phyloP scores from a whole-genome alignment of 495 filamentous ascomycete species.

The Parathielavia hyrcaniae region DNA sequence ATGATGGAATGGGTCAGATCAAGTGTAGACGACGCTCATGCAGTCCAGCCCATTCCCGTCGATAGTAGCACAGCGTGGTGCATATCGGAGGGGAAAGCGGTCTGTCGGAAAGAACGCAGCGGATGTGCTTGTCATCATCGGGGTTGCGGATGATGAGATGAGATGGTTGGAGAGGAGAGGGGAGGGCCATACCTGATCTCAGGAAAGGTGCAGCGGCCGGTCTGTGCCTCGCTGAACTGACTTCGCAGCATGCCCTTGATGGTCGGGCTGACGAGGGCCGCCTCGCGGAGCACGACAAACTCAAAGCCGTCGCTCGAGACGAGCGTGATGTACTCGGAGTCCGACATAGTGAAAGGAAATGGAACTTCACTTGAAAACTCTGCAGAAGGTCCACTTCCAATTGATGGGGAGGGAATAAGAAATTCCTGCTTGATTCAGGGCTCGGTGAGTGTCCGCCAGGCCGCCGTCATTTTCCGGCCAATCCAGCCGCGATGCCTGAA shows the following conservation, averaged over 20 bases:
- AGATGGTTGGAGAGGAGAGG: not conserved
- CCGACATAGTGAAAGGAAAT: conserved; percentile 14
- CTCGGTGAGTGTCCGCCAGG: not conserved
- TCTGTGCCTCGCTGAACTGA: conserved; percentile 62
- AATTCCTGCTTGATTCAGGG: not conserved
- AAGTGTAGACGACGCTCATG: conserved; percentile 52
- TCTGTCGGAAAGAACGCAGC: conserved; percentile 39
- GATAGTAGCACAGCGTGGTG: not conserved
- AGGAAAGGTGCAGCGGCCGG: conserved; percentile 59
- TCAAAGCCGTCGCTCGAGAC: conserved; percentile 83
- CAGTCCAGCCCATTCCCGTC: conserved; percentile 29
- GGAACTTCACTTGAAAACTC: conserved; percentile 8
- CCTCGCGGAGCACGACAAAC: conserved; percentile 74
- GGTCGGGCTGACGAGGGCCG: conserved; percentile 65
- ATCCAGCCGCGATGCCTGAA: not conserved
- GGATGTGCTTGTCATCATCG: conserved; percentile 39
- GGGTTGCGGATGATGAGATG: conserved; percentile 8
- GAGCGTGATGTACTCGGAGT: conserved; percentile 71
- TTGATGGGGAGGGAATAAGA: too few relatives aligned
- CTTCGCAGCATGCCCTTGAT: conserved; percentile 86
- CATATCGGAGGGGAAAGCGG: conserved; percentile 14
- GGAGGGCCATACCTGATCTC: conserved; percentile 57
- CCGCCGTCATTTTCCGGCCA: not conserved
- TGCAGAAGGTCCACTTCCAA: not conserved
- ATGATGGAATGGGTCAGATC: conserved; percentile 43